Percentiles rank a stretch among this genome's conserved stretches.
Conservation (phyloP, 225 moss, liverwort and hornwort species). For the Pseudoscleropodium purum region DNA sequence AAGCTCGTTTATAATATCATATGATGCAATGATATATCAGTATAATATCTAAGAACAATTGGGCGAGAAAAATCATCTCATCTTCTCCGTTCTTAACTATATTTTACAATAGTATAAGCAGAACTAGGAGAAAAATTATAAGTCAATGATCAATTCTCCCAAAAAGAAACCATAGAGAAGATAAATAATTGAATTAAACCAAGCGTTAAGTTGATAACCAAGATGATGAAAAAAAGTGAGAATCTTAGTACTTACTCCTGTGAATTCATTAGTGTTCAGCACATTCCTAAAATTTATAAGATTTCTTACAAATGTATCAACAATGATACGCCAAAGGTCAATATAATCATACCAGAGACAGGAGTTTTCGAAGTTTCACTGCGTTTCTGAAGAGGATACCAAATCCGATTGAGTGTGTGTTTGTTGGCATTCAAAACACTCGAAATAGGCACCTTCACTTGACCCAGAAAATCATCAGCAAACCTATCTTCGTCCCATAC, state of each 20-base stretch:
- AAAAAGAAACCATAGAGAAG: not conserved
- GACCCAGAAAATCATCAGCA: slow-evolving; percentile 59
- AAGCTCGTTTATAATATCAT: not conserved
- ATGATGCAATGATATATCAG: not conserved
- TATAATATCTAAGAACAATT: not conserved
- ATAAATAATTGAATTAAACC: not conserved
- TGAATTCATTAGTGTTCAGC: not conserved
- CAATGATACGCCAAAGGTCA: not conserved
- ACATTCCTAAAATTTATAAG: not conserved
- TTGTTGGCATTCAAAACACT: slow-evolving; percentile 48
- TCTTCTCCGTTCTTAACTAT: not conserved
- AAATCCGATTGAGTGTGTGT: slow-evolving; percentile 29
- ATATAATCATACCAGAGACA: slow-evolving; percentile 35
- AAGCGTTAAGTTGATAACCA: not conserved
- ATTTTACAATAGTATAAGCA: not conserved
- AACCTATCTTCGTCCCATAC: slow-evolving; percentile 78
- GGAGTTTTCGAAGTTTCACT: slow-evolving; percentile 44
- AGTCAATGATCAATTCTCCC: not conserved
- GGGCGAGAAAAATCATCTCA: not conserved
- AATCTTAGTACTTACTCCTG: not conserved
- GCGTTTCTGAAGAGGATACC: slow-evolving; percentile 60
- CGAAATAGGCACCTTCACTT: slow-evolving; percentile 40
- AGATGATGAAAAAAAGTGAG: not conserved
- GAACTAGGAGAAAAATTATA: not conserved
- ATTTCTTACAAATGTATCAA: not conserved